phyloP scores from a whole-genome alignment of 2,329 filamentous ascomycete species.

The Paracoccidioides lutzii region DNA sequence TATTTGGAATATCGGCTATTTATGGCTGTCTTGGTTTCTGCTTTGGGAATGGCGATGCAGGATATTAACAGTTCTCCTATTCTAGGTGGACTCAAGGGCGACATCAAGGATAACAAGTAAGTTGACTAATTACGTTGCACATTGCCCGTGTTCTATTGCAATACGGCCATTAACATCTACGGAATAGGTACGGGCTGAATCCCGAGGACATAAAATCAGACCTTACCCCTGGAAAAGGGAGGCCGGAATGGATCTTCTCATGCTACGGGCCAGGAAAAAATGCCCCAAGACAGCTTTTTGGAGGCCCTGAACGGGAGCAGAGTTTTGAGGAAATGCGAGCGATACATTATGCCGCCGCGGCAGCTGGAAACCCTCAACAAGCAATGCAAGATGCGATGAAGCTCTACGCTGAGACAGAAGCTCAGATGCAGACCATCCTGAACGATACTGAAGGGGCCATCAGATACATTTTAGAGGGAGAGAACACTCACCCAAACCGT shows the following conservation, averaged over 20 bases:
- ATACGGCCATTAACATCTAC: slow-evolving; percentile 11
- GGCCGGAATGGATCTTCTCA: slow-evolving; percentile 75
- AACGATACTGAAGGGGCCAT: slow-evolving; percentile 59
- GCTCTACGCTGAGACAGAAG: slow-evolving; percentile 51
- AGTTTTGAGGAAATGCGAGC: slow-evolving; percentile 79
- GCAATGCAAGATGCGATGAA: slow-evolving; percentile 40
- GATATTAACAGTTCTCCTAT: slow-evolving; percentile 8
- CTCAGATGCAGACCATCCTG: slow-evolving; percentile 60
- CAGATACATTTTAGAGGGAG: slow-evolving; percentile 52
- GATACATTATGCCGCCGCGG: slow-evolving; percentile 52
- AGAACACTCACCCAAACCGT: slow-evolving; percentile 63
- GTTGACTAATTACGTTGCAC: neutral
- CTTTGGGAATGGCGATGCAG: neutral
- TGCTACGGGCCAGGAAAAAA: slow-evolving; percentile 68
- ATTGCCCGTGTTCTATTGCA: slow-evolving; percentile 4
- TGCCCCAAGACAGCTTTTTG: slow-evolving; percentile 71
- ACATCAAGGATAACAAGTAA: slow-evolving; percentile 8
- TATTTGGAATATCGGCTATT: neutral
- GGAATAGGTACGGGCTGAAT: slow-evolving; percentile 41
- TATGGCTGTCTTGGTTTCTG: neutral
- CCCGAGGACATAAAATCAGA: slow-evolving; percentile 51
- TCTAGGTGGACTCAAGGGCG: slow-evolving; percentile 12
- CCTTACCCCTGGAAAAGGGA: slow-evolving; percentile 47
- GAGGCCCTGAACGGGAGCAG: slow-evolving; percentile 64
- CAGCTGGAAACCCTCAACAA: slow-evolving; percentile 45